Evolutionary conservation across 768 basidiomycete species (phyloP).

Genomic region (Leccinum sublutescens): DNA sequence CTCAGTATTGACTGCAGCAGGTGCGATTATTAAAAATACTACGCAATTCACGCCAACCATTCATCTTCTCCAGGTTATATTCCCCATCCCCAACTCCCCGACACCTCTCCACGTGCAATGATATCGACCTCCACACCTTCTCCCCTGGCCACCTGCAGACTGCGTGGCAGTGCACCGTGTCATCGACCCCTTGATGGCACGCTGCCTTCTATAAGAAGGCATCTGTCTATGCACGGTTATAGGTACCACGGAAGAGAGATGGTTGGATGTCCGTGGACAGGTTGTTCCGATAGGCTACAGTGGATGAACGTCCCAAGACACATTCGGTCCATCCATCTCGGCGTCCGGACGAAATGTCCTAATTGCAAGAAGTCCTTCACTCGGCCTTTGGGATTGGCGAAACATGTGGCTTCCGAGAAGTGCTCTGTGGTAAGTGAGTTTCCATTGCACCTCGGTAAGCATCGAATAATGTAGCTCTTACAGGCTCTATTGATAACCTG

Average conservation of each 20-base stretch:
- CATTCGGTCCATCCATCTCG: conserved; percentile 10
- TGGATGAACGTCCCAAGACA: conserved; percentile 14
- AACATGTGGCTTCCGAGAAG: conserved; percentile 11
- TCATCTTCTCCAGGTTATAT: not conserved
- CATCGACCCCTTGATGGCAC: conserved; percentile 2
- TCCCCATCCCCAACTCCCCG: not conserved
- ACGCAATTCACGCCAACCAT: not conserved
- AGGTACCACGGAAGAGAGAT: conserved; percentile 1
- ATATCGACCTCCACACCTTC: not conserved
- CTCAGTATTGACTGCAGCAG: not conserved
- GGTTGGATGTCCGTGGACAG: conserved; percentile 7
- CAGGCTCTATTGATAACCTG: not conserved
- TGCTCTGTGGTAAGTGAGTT: not conserved
- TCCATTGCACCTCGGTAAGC: not conserved
- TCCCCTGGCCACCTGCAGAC: not conserved
- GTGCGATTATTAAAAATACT: not conserved
- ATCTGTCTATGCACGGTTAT: conserved; percentile 6
- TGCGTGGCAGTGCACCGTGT: not conserved
- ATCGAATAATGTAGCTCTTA: not conserved
- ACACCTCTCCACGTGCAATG: not conserved
- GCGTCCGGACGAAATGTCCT: conserved; percentile 7
- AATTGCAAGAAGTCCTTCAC: conserved; percentile 12
- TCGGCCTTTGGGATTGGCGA: conserved; percentile 9
- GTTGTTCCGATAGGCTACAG: conserved; percentile 4
- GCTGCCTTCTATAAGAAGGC: not conserved